Evolutionary conservation across 257 asterid species (phyloP).

Genomic region (Salvia miltiorrhiza): DNA sequence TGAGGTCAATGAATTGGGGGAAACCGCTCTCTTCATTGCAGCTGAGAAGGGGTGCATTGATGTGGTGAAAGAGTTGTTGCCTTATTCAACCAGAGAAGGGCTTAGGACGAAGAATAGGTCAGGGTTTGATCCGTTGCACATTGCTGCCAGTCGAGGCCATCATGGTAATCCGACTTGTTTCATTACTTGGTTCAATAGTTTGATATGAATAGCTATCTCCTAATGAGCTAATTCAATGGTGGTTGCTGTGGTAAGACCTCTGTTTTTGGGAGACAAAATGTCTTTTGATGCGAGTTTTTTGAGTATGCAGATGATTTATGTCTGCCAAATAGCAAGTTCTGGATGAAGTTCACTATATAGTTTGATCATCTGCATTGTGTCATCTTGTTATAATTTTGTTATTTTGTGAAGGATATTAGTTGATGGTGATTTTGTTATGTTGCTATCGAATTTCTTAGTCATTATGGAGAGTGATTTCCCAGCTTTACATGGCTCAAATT

Average conservation of each 20-base stretch:
- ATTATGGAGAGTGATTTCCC: background rate
- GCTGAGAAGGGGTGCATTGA: constrained; percentile 39
- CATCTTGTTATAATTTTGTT: background rate
- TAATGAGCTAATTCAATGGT: background rate
- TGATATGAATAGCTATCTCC: background rate
- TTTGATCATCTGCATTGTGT: background rate
- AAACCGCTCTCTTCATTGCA: constrained; percentile 42
- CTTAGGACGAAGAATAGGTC: constrained; percentile 38
- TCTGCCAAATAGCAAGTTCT: background rate
- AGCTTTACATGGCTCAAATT: background rate
- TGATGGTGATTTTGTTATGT: background rate
- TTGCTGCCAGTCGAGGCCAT: constrained; percentile 46
- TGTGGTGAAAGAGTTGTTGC: constrained; percentile 34
- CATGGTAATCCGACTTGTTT: constrained; percentile 28
- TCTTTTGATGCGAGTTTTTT: background rate
- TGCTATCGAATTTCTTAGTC: background rate
- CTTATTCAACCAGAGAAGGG: constrained; percentile 34
- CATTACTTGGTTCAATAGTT: background rate
- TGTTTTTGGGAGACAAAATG: background rate
- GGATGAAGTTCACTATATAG: background rate
- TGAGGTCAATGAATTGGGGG: constrained; percentile 42
- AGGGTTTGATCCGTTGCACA: constrained; percentile 41
- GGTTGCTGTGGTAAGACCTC: background rate
- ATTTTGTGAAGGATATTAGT: background rate
- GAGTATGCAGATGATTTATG: background rate